Evolutionary conservation across 495 filamentous ascomycete species (phyloP).

Genomic region (Hyaloscypha variabilis): DNA sequence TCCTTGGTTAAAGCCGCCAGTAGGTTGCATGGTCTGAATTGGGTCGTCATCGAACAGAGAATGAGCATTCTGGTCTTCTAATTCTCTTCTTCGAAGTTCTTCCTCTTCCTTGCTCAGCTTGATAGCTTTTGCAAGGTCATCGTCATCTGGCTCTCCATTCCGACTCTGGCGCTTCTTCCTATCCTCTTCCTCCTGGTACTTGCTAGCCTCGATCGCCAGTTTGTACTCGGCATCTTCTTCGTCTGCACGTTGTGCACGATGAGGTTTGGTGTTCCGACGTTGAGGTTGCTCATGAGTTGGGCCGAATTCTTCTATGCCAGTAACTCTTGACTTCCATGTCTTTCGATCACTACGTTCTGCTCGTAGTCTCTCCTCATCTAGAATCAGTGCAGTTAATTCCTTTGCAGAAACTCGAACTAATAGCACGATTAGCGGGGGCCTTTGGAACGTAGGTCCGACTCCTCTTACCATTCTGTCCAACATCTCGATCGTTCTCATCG

Average conservation of each 20-base stretch:
- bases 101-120: constrained; percentile 93
- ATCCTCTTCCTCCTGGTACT: constrained; percentile 93
- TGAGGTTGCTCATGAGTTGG: constrained; percentile 43
- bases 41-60: constrained; percentile 88
- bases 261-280: constrained; percentile 44
- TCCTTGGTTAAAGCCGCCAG: constrained; percentile 88
- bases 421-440: constrained; percentile 26
- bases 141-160: constrained; percentile 54
- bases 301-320: constrained; percentile 83
- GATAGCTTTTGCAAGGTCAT: constrained; percentile 91
- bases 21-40: constrained; percentile 65
- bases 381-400: constrained; percentile 90
- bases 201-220: constrained; percentile 95
- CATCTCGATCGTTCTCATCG: constrained; percentile 92
- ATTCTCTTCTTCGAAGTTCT: constrained; percentile 79
- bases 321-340: constrained; percentile 95
- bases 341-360: constrained; percentile 90
- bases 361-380: constrained; percentile 93
- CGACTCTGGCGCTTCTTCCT: constrained; percentile 75
- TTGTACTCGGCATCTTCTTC: constrained; percentile 93
- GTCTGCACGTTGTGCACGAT: constrained; percentile 54
- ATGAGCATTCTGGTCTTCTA: constrained; percentile 86
- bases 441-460: constrained; percentile 3
- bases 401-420: constrained; percentile 94
- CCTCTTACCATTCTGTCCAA: constrained; percentile 86